Conservation (phyloP, 1,139 yeast genomes). For the Zygoascus sp. region DNA sequence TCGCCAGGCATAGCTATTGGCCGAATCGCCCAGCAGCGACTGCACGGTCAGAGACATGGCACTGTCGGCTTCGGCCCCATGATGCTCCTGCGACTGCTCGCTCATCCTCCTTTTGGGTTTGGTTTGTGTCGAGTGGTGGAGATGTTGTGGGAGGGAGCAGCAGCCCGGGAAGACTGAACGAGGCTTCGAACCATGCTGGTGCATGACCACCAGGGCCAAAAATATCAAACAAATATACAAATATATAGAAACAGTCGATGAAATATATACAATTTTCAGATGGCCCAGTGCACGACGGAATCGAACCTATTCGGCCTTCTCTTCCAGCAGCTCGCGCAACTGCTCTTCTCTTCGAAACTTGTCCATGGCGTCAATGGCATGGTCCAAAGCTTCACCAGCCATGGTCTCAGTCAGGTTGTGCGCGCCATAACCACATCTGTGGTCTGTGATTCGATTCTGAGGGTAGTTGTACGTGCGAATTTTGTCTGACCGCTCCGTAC, state of each 20-base stretch:
- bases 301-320: constrained; percentile 3
- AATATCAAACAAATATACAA: too few species aligned
- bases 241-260: too few species aligned
- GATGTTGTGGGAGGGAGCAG: too few species aligned
- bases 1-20: constrained; percentile 28
- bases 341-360: constrained; percentile 45
- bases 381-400: constrained; percentile 66
- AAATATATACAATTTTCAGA: neutral
- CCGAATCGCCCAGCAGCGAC: constrained; percentile 25
- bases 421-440: constrained; percentile 73
- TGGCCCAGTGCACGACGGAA: neutral
- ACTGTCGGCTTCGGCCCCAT: neutral
- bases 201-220: too few species aligned
- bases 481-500: constrained; percentile 89
- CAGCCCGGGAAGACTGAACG: too few species aligned
- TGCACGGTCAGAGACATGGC: constrained; percentile 20
- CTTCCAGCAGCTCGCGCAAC: constrained; percentile 37
- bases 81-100: too few species aligned
- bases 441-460: constrained; percentile 91
- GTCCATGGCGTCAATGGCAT: constrained; percentile 52
- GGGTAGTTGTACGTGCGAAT: constrained; percentile 90
- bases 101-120: too few species aligned
- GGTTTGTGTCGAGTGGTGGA: too few species aligned
- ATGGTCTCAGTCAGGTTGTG: constrained; percentile 80
- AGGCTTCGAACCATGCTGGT: too few species aligned